phyloP scores from a whole-genome alignment of 108 stramenopile genomes.

The Nitzschia sp. region DNA sequence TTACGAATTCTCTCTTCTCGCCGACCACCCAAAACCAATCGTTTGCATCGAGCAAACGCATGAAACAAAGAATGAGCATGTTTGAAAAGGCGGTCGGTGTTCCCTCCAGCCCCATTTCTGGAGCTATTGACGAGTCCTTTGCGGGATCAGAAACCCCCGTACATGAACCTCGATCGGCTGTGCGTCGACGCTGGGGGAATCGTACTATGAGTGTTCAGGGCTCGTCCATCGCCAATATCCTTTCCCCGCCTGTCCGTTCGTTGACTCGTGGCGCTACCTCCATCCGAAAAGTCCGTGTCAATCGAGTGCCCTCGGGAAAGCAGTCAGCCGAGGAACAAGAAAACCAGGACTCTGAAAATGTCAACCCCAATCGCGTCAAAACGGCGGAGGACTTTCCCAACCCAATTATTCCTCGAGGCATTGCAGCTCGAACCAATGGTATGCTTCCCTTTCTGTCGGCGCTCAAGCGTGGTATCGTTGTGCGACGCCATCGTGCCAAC shows the following conservation, averaged over 20 bases:
- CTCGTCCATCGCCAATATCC: conserved; percentile 5
- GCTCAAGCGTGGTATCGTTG: conserved; percentile 78
- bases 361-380: conserved; percentile 25
- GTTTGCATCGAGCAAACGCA: neutral
- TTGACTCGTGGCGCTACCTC: conserved; percentile 30
- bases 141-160: neutral
- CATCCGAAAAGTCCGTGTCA: conserved; percentile 9
- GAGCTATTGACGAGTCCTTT: neutral
- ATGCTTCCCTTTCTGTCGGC: conserved; percentile 78
- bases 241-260: conserved; percentile 48
- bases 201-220: conserved; percentile 19
- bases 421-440: conserved; percentile 77
- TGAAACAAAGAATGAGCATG: conserved; percentile 33
- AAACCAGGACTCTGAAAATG: conserved; percentile 22
- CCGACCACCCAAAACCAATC: neutral
- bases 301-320: conserved; percentile 4
- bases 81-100: conserved; percentile 30
- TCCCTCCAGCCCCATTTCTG: neutral
- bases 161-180: conserved; percentile 3
- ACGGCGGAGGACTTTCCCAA: conserved; percentile 49
- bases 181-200: conserved; percentile 54
- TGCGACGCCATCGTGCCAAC: conserved; percentile 76
- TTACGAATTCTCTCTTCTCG: conserved; percentile 8
- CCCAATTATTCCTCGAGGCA: conserved; percentile 60
- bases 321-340: conserved; percentile 15